Evolutionary conservation across 2,329 filamentous ascomycete species (phyloP).

Genomic region (Aspergillus uvarum): DNA sequence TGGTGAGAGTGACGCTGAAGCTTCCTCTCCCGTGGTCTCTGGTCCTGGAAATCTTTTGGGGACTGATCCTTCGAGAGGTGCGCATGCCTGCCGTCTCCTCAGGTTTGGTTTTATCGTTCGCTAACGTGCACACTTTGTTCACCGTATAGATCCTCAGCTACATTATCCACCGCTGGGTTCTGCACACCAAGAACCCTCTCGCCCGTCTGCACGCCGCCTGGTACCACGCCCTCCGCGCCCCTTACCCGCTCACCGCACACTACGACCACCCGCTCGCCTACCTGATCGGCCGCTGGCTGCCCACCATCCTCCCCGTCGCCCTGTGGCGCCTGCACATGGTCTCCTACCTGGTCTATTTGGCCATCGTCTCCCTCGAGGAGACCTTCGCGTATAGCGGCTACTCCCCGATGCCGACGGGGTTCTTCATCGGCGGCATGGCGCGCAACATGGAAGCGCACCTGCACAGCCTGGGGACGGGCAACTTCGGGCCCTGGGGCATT

Average conservation of each 20-base stretch:
- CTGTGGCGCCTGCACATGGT: slow-evolving; percentile 61
- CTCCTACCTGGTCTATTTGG: slow-evolving; percentile 57
- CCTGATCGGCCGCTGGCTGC: slow-evolving; percentile 55
- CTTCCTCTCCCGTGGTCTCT: slow-evolving; percentile 65
- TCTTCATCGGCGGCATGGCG: slow-evolving; percentile 60
- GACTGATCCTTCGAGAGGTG: slow-evolving; percentile 59
- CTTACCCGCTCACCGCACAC: slow-evolving; percentile 58
- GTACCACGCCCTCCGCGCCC: slow-evolving; percentile 56
- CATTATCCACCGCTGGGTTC: slow-evolving; percentile 67
- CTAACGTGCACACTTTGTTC: too few relatives aligned
- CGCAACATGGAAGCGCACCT: slow-evolving; percentile 58
- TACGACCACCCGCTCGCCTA: slow-evolving; percentile 62
- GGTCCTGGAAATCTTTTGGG: slow-evolving; percentile 54
- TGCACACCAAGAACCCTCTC: slow-evolving; percentile 62
- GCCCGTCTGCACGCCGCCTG: slow-evolving; percentile 55
- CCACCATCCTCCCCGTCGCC: slow-evolving; percentile 57
- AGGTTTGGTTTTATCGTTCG: background rate
- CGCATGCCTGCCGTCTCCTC: background rate
- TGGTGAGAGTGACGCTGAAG: slow-evolving; percentile 57
- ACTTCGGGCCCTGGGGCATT: slow-evolving; percentile 49
- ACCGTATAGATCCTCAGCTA: slow-evolving; percentile 50
- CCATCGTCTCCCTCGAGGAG: slow-evolving; percentile 58
- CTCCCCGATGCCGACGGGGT: slow-evolving; percentile 56
- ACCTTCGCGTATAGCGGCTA: slow-evolving; percentile 62
- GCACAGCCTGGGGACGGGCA: slow-evolving; percentile 46